Base-by-base conservation (phyloP, 2,329 filamentous ascomycete species). In the Raffaelea ambrosiae region DNA sequence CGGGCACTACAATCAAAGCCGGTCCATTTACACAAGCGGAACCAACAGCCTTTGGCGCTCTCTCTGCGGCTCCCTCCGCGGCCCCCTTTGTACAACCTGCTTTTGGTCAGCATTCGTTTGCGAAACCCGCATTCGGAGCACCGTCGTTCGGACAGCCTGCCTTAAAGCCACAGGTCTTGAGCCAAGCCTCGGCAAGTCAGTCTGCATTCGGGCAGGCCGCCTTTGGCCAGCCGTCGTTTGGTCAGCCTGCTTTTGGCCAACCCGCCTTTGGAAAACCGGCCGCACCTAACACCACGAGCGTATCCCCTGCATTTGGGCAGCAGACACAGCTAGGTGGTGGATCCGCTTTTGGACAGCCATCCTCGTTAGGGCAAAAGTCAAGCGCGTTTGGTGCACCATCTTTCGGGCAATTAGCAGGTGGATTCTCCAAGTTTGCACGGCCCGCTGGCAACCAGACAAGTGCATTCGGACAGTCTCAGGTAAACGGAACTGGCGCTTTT, bases 221-320 rank as follows among this genome's bases (percentile, higher is more conserved):
- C 0, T 75, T 76, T 55, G 64, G 68, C 1, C 66, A 73, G 48
- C 56, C 67, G 11, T 63, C 52, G 4, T 59, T 60, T 48, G 55
- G 54, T 4, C 51, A 58, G 39, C 42, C 51, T 41, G 55, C 65
- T 1, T 72, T 73, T 53, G 69, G 68, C 1, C 63, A 66, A 44
- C 48, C 60, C 43, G 47, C 33, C 5, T 57, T 50, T 41, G 53
- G 20, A 52, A 21, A 67, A 46, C 44, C 60, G 21, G 58, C 66
- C 10, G 35, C 42, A 38, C 14, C 35, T 16, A n/a, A 5, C 8
- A n/a, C 35, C 14, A 38, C 35, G 35, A 38, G 8, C 13, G 16
- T 29, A 62, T 49, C 38, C 26, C 38, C 44, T 7, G 48, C 50
- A 8, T 48, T 52, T 22, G 50, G 50, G n/a, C 50, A 50, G 35